Evolutionary conservation across 1,284 basidiomycete species (phyloP), one percentile per base, ranked within the genome.

Genomic region (Coriolopsis trogii): DNA sequence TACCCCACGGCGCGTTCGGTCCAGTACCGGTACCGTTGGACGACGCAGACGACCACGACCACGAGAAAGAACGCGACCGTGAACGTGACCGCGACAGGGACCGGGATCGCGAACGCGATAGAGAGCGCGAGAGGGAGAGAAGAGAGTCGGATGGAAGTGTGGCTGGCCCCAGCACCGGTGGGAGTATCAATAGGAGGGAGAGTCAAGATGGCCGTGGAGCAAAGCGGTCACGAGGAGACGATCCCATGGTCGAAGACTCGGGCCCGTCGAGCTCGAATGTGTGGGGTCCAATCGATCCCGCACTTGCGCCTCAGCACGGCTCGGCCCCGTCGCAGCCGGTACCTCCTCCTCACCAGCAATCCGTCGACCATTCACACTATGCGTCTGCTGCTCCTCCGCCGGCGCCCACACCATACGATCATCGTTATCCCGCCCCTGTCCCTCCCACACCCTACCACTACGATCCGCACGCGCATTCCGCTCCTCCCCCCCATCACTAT

Each of bases 1-100:
- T 54, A n/a, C 52, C 58, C 2, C 54, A 53, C 2, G 61, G 60
- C 4, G 43, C 58, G 4, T 65, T 63, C 24, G 62, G 63, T 1
- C 64, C 64, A 1, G 72, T 73, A 7, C 74, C 74, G 0, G 61
- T 75, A 20, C 67, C 72, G 0, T 65, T 74, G 18, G 71, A 72
- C 29, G 60, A 69, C 29, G 71, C 69, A 13, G 67, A 66, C 12
- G 58, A 63, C 10, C 55, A 62, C 25, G 52, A 55, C 2, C 60
- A 56, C 21, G 63, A 64, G 26, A 53, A 52, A 33, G 63, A 64
- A 40, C 42, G 55, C 0, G 60, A 61, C 16, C 51, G 56, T n/a
- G 59, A 64, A 4, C 51, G 53, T 2, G 59, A 63, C 26, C 41
- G 44, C 4, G 58, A 64, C 10, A 44, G 60, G n/a, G 61, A 65